Evolutionary conservation across 2,329 filamentous ascomycete genomes (phyloP), one percentile per base, ranked within the genome.

Genomic region (Talaromyces sp.): DNA sequence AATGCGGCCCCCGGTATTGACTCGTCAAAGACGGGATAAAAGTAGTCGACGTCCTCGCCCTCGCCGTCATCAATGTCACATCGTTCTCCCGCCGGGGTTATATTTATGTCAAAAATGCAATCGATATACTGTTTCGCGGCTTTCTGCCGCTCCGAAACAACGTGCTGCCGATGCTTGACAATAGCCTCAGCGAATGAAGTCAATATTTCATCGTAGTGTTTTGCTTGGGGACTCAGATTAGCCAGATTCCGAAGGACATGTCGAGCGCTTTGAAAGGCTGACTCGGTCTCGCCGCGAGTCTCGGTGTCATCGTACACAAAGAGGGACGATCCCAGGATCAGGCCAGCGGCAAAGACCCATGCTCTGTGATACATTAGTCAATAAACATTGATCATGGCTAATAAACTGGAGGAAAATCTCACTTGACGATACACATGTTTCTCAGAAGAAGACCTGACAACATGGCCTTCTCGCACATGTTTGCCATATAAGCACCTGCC

Each of bases 341-440:
- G 70, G 0, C 83, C 84, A 1, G 84, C 82, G 0, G 83, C 82
- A 60, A 87, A 86, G 0, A 85, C 73, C 61, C 82, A 79, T 19
- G 81, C 82, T 62, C 81, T 84, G 56, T 47, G 44, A 61, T 39
- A 25, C 49, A 47, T 15, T 36, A 3, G 3, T 27, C 11, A 28
- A 39, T 30, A 22, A 51, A 4, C 9, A 32, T n/a, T 2, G 6
- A n/a, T 39, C n/a, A 17, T 39, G 17, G 17, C 9, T n/a, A 39
- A 39, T n/a, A n/a, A 39, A 39, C 17, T 52, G 65, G 9, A 13
- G n/a, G 44, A 11, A 47, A 3, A 13, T 28, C 80, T 71, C 70
- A 84, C 83, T 86, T 86, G 59, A 86, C 72, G 5, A 86, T 80
- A 44, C 82, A 83, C 84, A 86, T 85, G 59, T 85, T 85, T 9